Evolutionary conservation across 768 basidiomycete genomes (phyloP).

Genomic region (Xerocomus potaroensis): DNA sequence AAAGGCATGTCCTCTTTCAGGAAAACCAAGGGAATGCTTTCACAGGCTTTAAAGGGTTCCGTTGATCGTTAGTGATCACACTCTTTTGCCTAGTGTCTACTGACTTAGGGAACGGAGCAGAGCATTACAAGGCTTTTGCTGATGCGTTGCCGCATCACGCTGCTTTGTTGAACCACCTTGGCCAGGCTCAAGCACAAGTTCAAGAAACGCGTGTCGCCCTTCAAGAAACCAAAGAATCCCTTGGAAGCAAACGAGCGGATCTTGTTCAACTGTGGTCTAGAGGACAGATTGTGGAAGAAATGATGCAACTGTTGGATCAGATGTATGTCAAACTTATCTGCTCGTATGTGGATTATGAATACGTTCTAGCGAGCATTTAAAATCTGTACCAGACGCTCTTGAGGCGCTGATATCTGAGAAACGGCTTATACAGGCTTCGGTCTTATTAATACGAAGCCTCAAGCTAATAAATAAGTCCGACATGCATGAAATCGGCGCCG

Average conservation of each 20-base stretch:
- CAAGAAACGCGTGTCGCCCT: constrained; percentile 64
- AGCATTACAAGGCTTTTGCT: constrained; percentile 92
- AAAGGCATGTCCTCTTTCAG: constrained; percentile 77
- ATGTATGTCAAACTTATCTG: constrained; percentile 55
- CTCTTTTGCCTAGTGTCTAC: constrained; percentile 1
- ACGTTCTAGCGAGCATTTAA: constrained; percentile 72
- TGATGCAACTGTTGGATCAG: constrained; percentile 90
- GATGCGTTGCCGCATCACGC: constrained; percentile 92
- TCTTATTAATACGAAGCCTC: constrained; percentile 79
- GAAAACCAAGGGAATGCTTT: constrained; percentile 70
- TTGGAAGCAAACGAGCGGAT: constrained; percentile 81
- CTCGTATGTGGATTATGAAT: constrained; percentile 13
- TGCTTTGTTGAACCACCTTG: constrained; percentile 66
- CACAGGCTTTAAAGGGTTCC: constrained; percentile 78
- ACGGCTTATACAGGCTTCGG: constrained; percentile 82
- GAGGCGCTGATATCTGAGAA: constrained; percentile 97
- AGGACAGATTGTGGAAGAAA: constrained; percentile 90
- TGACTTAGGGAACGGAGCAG: constrained; percentile 35
- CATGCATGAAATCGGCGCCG: constrained; percentile 93
- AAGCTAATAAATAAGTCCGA: constrained; percentile 90
- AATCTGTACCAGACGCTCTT: constrained; percentile 84
- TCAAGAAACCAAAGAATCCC: constrained; percentile 72
- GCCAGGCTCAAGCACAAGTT: constrained; percentile 71
- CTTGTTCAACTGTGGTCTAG: constrained; percentile 87
- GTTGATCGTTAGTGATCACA: constrained; percentile 66